A percentile compares a stretch with the other conserved stretches of the same genome.
These are phyloP conservation scores for Jaltomata sinuosa DNA, from an alignment of 257 asterid species.

Conservation along the genomic window DNA sequence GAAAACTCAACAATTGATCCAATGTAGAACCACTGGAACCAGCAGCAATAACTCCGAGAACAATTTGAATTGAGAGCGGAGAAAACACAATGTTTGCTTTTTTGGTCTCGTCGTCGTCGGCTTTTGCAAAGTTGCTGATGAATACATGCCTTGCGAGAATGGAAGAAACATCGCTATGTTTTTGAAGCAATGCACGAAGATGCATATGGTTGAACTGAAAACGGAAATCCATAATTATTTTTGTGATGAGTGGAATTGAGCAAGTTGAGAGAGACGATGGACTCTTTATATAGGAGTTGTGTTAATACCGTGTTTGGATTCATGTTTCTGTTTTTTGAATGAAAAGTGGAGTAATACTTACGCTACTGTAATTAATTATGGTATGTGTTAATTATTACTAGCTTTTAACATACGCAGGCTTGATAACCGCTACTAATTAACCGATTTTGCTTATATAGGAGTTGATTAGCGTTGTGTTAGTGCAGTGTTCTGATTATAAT, in stretches of 20 bases:
- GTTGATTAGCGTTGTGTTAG: neutral
- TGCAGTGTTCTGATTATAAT: neutral
- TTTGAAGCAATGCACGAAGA: neutral
- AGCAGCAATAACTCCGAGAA: slow-evolving; percentile 8
- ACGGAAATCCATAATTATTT: neutral
- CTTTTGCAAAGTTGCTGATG: slow-evolving; percentile 18
- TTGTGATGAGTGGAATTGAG: neutral
- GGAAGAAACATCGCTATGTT: slow-evolving; percentile 33
- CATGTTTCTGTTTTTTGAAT: too few relatives aligned
- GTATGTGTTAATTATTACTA: neutral
- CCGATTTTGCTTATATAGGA: neutral
- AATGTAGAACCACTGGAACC: slow-evolving; percentile 6
- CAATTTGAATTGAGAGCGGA: slow-evolving; percentile 5
- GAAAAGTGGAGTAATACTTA: neutral
- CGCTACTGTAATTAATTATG: neutral
- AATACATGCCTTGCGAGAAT: slow-evolving; percentile 33
- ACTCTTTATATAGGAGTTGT: neutral
- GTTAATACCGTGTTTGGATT: neutral
- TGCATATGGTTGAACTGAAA: neutral
- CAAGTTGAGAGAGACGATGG: neutral
- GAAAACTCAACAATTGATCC: slow-evolving; percentile 7
- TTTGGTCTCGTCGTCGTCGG: neutral
- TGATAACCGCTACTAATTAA: neutral
- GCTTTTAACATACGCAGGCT: neutral
- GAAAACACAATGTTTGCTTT: slow-evolving; percentile 7